phyloP scores from a whole-genome alignment of 2,329 filamentous ascomycete species.

The Didymella pinodella region DNA sequence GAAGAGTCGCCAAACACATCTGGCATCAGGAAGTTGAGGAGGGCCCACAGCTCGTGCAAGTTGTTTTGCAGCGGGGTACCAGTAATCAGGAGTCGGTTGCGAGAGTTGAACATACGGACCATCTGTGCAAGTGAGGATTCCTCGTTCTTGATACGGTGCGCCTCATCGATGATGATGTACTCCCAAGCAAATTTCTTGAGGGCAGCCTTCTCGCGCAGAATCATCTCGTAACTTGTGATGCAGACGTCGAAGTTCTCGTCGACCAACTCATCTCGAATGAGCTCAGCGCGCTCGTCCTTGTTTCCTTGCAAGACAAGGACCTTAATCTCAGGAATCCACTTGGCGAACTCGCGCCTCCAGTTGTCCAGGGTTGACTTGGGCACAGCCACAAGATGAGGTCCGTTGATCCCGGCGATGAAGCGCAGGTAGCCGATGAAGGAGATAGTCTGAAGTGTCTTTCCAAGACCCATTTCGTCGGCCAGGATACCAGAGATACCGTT shows the following conservation, averaged over 20 bases:
- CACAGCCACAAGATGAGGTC: conserved; percentile 89
- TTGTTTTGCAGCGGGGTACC: conserved; percentile 98
- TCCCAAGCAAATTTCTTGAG: conserved; percentile 99
- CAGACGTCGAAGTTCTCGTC: conserved; percentile 97
- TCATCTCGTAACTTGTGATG: conserved; percentile 99
- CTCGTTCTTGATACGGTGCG: conserved; percentile 99
- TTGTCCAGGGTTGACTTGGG: conserved; percentile 98
- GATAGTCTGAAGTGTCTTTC: conserved; percentile 97
- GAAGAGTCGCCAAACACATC: conserved; percentile 97
- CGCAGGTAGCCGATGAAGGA: conserved; percentile 94
- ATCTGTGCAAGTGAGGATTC: conserved; percentile 96
- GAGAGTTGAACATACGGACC: conserved; percentile 93
- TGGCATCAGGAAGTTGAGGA: conserved; percentile 96
- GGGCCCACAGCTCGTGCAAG: conserved; percentile 94
- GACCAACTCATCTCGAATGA: conserved; percentile 91
- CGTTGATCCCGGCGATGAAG: conserved; percentile 86
- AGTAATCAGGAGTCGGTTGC: conserved; percentile 93
- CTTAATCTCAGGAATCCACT: conserved; percentile 95
- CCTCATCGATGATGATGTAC: conserved; percentile 98
- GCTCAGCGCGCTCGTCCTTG: conserved; percentile 86
- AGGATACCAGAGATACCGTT: conserved; percentile 98
- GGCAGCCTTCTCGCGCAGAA: conserved; percentile 91
- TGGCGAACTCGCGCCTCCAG: conserved; percentile 93
- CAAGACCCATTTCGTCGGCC: conserved; percentile 97
- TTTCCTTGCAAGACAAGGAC: conserved; percentile 92